phyloP scores from a whole-genome alignment of 1,284 basidiomycete species.

The Pseudozyma thailandica region DNA sequence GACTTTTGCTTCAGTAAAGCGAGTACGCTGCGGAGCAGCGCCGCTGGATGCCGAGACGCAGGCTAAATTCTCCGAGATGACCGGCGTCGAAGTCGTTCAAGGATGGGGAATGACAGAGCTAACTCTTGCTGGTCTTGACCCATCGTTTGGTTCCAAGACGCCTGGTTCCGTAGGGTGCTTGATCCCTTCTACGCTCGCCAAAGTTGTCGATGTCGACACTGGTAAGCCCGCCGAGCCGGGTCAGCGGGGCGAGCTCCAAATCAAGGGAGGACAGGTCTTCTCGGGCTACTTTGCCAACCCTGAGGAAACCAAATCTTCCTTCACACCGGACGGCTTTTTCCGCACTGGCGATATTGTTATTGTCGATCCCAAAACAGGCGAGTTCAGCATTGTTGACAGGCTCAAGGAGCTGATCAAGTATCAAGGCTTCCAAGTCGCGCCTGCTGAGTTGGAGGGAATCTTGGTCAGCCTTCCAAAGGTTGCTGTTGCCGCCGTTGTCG shows the following conservation, averaged over 20 bases:
- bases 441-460: conserved; percentile 60
- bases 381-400: conserved; percentile 61
- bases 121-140: conserved; percentile 41
- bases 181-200: conserved; percentile 35
- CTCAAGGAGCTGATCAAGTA: conserved; percentile 66
- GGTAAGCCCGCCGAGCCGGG: conserved; percentile 31
- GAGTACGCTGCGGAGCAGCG: conserved; percentile 36
- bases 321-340: conserved; percentile 71
- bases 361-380: conserved; percentile 26
- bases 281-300: conserved; percentile 46
- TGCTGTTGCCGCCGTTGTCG: conserved; percentile 58
- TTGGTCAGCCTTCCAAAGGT: conserved; percentile 45
- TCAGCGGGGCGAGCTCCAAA: conserved; percentile 42
- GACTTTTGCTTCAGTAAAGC: conserved; percentile 23
- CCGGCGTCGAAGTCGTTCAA: conserved; percentile 35
- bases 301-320: conserved; percentile 73
- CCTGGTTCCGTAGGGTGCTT: conserved; percentile 41
- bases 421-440: conserved; percentile 63
- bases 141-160: conserved; percentile 16
- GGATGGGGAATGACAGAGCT: conserved; percentile 58
- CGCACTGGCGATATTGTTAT: conserved; percentile 62
- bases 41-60: conserved; percentile 42
- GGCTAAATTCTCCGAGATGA: conserved; percentile 28
- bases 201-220: conserved; percentile 32
- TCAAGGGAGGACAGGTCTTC: conserved; percentile 46